Percentiles rank a stretch among this genome's conserved stretches.
phyloP scores from a whole-genome alignment of 108 stramenopile species.

The Nitzschia inconspicua region DNA sequence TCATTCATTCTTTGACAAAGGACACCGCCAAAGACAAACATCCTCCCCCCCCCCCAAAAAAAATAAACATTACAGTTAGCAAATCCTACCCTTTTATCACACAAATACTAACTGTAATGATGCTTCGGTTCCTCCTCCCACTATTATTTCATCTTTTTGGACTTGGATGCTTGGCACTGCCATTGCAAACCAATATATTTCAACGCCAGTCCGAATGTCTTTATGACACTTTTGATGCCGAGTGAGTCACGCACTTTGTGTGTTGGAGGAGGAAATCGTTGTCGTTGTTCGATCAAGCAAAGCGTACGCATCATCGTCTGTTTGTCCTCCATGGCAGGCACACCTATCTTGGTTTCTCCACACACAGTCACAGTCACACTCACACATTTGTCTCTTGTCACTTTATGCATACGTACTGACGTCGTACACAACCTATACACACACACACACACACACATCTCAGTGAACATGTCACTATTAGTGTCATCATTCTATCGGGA shows the following conservation, averaged over 20 bases:
- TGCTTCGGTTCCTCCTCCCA: no score
- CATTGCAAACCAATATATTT: constrained; percentile 42
- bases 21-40: no score
- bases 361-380: background rate
- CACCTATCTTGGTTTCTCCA: background rate
- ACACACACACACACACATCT: background rate
- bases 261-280: background rate
- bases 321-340: background rate
- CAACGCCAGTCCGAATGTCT: constrained; percentile 40
- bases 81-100: no score
- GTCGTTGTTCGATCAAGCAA: background rate
- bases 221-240: constrained; percentile 40
- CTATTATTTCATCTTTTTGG: no score
- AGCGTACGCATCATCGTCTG: background rate
- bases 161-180: no score
- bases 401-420: background rate
- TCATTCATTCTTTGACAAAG: no score
- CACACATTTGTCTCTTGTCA: background rate
- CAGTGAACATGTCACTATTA: constrained; percentile 55
- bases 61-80: no score
- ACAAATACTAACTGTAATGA: no score
- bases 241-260: constrained; percentile 13
- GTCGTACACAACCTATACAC: background rate
- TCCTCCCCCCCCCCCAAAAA: no score
- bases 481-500: constrained; percentile 62